phyloP scores from a whole-genome alignment of 2,329 filamentous ascomycete species.

The Passalora sequoiae region DNA sequence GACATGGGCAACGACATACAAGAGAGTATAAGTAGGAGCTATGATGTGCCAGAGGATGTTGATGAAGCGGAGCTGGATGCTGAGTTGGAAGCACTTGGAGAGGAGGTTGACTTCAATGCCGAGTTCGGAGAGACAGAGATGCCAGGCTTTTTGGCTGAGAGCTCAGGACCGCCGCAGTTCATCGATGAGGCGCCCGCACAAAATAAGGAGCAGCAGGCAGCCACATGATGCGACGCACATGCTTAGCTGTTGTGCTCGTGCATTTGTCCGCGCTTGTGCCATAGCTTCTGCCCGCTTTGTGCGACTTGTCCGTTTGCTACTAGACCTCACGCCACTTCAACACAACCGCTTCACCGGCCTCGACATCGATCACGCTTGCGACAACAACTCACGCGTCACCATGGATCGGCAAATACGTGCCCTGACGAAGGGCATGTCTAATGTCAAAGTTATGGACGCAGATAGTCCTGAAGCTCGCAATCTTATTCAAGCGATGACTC shows the following conservation, averaged over 20 bases:
- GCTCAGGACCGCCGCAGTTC: slow-evolving; percentile 70
- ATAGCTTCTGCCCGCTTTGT: slow-evolving; percentile 1
- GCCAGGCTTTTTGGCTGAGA: slow-evolving; percentile 81
- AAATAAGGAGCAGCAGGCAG: slow-evolving; percentile 30
- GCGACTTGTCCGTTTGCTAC: neutral
- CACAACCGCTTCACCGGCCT: neutral
- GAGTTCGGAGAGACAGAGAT: slow-evolving; percentile 55
- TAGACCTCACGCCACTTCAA: neutral
- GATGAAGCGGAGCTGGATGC: slow-evolving; percentile 95
- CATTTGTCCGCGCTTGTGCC: neutral
- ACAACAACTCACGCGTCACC: neutral
- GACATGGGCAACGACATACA: slow-evolving; percentile 98
- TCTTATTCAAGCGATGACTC: too few species aligned
- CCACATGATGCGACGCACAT: slow-evolving; percentile 19
- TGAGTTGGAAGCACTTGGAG: slow-evolving; percentile 87
- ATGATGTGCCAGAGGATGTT: slow-evolving; percentile 94
- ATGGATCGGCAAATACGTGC: slow-evolving; percentile 2
- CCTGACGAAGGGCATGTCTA: neutral
- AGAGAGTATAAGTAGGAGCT: slow-evolving; percentile 82
- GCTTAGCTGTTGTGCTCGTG: neutral
- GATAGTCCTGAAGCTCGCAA: neutral
- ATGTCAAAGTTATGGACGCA: slow-evolving; percentile 1
- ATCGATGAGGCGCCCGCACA: slow-evolving; percentile 75
- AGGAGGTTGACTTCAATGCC: slow-evolving; percentile 83
- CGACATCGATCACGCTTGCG: neutral